Evolutionary conservation across 2,329 filamentous ascomycete genomes (phyloP).

Genomic region (Metarhizium humberi): DNA sequence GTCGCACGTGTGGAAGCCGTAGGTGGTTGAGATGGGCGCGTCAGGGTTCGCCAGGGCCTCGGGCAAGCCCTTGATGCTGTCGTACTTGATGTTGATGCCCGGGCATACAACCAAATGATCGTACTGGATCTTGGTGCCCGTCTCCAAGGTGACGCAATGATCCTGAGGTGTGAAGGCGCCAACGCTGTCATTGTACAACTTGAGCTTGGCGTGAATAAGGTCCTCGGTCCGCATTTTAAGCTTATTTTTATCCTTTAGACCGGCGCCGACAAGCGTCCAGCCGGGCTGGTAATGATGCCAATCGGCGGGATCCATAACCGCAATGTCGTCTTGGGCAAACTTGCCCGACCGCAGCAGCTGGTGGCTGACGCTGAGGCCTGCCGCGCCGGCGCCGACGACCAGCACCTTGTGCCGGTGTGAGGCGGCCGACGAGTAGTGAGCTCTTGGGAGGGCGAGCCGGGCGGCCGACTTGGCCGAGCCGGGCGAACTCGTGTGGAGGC

Average conservation of each 20-base stretch:
- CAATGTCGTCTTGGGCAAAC: constrained; percentile 51
- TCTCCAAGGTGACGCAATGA: constrained; percentile 44
- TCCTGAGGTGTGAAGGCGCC: constrained; percentile 42
- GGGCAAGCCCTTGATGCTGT: constrained; percentile 42
- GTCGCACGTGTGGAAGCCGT: constrained; percentile 44
- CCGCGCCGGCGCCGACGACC: constrained; percentile 57
- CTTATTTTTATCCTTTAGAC: constrained; percentile 53
- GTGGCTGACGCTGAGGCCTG: constrained; percentile 56
- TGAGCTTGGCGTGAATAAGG: constrained; percentile 49
- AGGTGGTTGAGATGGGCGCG: constrained; percentile 45
- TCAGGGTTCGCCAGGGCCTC: constrained; percentile 42
- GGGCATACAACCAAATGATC: constrained; percentile 57
- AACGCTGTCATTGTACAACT: constrained; percentile 47
- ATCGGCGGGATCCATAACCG: constrained; percentile 51
- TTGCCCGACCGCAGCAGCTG: constrained; percentile 53
- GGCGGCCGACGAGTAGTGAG: no score
- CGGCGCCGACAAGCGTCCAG: constrained; percentile 60
- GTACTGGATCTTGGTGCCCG: constrained; percentile 48
- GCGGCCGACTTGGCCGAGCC: no score
- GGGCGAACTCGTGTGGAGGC: no score
- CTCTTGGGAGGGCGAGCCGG: no score
- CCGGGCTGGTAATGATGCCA: constrained; percentile 63
- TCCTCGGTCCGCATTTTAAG: constrained; percentile 39
- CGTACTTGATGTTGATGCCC: constrained; percentile 42
- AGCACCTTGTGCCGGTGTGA: constrained; percentile 50